Conservation (phyloP, 2,329 filamentous ascomycete species). For the Neodidymelliopsis sp. region DNA sequence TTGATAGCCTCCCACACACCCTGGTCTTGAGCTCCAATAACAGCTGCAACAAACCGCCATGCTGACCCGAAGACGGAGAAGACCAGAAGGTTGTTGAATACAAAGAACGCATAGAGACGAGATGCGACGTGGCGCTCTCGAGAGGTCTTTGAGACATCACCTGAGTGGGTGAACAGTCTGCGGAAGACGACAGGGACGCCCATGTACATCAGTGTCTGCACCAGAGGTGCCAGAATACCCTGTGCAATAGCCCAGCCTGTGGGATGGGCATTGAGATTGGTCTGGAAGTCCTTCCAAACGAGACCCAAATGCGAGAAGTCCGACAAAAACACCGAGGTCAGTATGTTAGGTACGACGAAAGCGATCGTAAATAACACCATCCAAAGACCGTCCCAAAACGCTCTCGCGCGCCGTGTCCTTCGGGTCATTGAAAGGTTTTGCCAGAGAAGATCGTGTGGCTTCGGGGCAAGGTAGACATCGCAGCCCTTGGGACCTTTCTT, state of each 20-base stretch:
- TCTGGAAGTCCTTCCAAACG: constrained; percentile 80
- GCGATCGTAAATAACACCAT: constrained; percentile 78
- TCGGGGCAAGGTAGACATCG: constrained; percentile 79
- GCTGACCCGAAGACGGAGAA: constrained; percentile 90
- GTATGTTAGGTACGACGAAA: constrained; percentile 89
- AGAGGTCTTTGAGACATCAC: constrained; percentile 90
- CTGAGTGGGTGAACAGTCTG: constrained; percentile 79
- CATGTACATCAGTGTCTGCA: constrained; percentile 86
- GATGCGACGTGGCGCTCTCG: constrained; percentile 88
- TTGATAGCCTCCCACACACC: constrained; percentile 72
- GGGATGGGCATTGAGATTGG: constrained; percentile 67
- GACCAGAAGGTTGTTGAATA: constrained; percentile 94
- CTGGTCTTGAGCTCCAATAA: constrained; percentile 65
- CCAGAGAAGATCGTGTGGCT: constrained; percentile 94
- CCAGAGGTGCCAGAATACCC: constrained; percentile 85
- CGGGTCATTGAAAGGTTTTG: constrained; percentile 82
- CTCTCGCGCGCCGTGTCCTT: constrained; percentile 71
- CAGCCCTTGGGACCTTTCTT: constrained; percentile 82
- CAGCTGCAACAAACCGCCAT: constrained; percentile 76
- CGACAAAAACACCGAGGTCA: constrained; percentile 92
- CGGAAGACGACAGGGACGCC: constrained; percentile 90
- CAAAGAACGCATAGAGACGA: constrained; percentile 95
- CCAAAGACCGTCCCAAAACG: constrained; percentile 84
- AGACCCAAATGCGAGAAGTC: constrained; percentile 81
- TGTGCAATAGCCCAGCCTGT: constrained; percentile 85